Conservation (phyloP, 805 yeast genomes). For the Ogataea nonfermentans region DNA sequence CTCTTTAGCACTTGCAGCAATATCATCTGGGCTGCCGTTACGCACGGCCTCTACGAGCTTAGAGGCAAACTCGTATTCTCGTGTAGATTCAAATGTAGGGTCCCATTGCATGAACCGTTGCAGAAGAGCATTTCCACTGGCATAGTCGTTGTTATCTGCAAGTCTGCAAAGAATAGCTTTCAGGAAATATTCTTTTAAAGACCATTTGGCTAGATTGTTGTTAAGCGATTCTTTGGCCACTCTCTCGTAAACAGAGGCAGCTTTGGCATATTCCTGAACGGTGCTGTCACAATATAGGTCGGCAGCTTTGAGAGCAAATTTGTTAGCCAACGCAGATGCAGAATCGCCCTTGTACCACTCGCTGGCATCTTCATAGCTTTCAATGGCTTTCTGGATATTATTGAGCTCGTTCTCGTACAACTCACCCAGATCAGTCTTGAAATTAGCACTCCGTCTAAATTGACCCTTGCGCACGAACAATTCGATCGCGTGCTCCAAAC, state of each 20-base stretch:
- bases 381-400: constrained; percentile 66
- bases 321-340: constrained; percentile 85
- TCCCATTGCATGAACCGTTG: constrained; percentile 68
- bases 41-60: constrained; percentile 72
- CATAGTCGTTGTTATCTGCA: constrained; percentile 73
- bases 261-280: constrained; percentile 66
- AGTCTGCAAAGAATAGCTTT: constrained; percentile 80
- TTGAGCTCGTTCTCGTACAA: constrained; percentile 74
- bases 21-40: constrained; percentile 74
- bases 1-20: constrained; percentile 72
- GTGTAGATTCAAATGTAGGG: constrained; percentile 66
- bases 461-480: constrained; percentile 89
- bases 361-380: constrained; percentile 87
- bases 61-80: constrained; percentile 69
- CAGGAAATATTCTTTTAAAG: constrained; percentile 85
- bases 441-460: constrained; percentile 94
- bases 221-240: constrained; percentile 75
- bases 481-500: constrained; percentile 73
- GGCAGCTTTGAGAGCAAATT: constrained; percentile 85
- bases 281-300: constrained; percentile 71
- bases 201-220: constrained; percentile 81
- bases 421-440: constrained; percentile 86
- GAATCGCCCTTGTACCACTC: constrained; percentile 95
- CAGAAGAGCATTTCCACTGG: constrained; percentile 77
- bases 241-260: constrained; percentile 72